phyloP scores from a whole-genome alignment of 768 basidiomycete species.

The Austroboletus eburneus region DNA sequence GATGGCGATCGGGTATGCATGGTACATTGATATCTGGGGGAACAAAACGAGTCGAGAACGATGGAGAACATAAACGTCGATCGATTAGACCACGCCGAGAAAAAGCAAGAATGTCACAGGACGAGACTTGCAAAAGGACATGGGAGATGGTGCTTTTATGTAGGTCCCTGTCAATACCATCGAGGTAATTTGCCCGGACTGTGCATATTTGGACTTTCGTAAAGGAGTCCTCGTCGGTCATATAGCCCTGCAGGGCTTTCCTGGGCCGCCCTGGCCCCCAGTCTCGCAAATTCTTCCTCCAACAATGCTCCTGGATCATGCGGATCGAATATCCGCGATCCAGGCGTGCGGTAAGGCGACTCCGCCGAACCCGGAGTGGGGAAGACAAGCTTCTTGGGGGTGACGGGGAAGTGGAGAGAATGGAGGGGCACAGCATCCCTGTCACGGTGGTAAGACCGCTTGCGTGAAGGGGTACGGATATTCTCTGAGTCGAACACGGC shows the following conservation, averaged over 20 bases:
- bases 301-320: conserved; percentile 65
- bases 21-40: no score
- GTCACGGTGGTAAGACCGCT: conserved; percentile 32
- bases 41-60: conserved; percentile 12
- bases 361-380: conserved; percentile 28
- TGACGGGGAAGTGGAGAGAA: conserved; percentile 38
- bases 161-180: conserved; percentile 46
- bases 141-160: neutral
- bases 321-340: conserved; percentile 56
- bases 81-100: neutral
- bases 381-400: conserved; percentile 42
- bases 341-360: conserved; percentile 49
- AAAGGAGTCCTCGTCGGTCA: conserved; percentile 56
- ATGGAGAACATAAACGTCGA: neutral
- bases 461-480: conserved; percentile 45
- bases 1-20: no score
- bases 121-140: neutral
- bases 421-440: conserved; percentile 14
- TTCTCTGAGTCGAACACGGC: conserved; percentile 35
- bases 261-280: conserved; percentile 38
- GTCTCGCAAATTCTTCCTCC: conserved; percentile 66
- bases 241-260: conserved; percentile 69
- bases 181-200: conserved; percentile 53
- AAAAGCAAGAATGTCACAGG: neutral
- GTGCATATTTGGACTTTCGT: conserved; percentile 66